These are phyloP conservation scores for Calycina herbarum DNA, from an alignment of 2,329 filamentous ascomycete species.

Conservation along the genomic window DNA sequence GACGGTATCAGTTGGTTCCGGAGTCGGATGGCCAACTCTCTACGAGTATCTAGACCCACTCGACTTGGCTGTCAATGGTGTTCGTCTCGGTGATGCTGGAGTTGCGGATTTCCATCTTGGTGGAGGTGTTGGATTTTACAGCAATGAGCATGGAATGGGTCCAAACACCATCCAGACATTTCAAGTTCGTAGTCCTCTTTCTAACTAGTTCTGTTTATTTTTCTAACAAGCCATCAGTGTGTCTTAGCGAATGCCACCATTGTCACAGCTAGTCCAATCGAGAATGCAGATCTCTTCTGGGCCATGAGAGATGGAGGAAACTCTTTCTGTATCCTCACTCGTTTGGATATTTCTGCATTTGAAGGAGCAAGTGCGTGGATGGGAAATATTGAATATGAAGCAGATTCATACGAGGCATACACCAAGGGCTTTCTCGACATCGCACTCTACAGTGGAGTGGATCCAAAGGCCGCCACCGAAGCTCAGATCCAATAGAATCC, in stretches of 20 bases:
- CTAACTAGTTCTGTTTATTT: neutral
- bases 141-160: conserved; percentile 24
- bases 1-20: conserved; percentile 19
- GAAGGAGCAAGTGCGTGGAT: conserved; percentile 19
- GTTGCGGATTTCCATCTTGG: conserved; percentile 24
- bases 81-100: conserved; percentile 20
- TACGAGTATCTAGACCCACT: conserved; percentile 18
- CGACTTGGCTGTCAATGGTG: conserved; percentile 19
- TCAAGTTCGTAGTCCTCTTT: conserved; percentile 14
- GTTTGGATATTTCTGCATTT: conserved; percentile 28
- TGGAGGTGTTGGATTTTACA: conserved; percentile 26
- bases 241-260: conserved; percentile 31
- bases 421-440: conserved; percentile 15
- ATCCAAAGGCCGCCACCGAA: conserved; percentile 12
- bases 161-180: conserved; percentile 20
- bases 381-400: conserved; percentile 16
- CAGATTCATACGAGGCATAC: conserved; percentile 5
- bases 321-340: conserved; percentile 55
- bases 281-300: conserved; percentile 42
- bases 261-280: conserved; percentile 42
- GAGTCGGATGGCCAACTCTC: conserved; percentile 20
- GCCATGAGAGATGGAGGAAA: conserved; percentile 44
- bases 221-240: neutral
- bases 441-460: conserved; percentile 1
- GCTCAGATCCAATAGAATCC: conserved; percentile 12